phyloP scores from a whole-genome alignment of 495 filamentous ascomycete genomes.

The Pseudomonodictys pantanalensis region DNA sequence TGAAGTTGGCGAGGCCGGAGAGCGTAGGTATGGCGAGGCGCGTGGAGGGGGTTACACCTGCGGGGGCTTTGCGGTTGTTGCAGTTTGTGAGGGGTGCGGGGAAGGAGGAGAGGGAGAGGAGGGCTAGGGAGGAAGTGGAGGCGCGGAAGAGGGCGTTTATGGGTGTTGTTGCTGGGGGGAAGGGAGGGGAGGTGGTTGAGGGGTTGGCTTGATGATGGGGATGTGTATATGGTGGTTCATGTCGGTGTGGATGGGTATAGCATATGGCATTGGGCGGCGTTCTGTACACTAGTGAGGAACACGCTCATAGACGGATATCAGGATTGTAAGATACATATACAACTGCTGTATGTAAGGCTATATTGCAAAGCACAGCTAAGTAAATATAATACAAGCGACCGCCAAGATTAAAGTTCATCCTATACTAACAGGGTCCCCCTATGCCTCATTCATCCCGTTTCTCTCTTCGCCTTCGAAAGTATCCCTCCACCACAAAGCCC shows the following conservation, averaged over 20 bases:
- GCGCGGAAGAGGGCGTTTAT: constrained; percentile 28
- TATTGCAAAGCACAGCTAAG: too few species aligned
- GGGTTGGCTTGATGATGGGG: not conserved
- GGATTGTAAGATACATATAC: not conserved
- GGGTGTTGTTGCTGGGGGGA: constrained; percentile 1
- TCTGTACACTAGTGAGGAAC: not conserved
- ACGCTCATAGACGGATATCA: not conserved
- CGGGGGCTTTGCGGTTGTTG: constrained; percentile 57
- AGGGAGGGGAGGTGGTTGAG: not conserved
- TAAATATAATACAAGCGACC: not conserved
- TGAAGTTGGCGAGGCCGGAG: constrained; percentile 70
- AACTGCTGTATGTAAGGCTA: not conserved
- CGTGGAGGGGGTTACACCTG: constrained; percentile 76
- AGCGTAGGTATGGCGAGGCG: constrained; percentile 84
- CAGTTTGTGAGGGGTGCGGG: constrained; percentile 46
- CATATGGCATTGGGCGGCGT: constrained; percentile 9
- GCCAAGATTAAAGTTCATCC: not conserved
- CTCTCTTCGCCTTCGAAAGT: not conserved
- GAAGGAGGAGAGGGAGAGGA: constrained; percentile 26
- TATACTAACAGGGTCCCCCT: too few species aligned
- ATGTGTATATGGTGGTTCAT: too few species aligned
- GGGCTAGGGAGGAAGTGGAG: constrained; percentile 24
- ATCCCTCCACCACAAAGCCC: constrained; percentile 27
- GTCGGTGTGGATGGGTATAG: too few species aligned
- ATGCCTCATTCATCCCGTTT: not conserved